Evolutionary conservation across 768 basidiomycete genomes (phyloP), one percentile per base, ranked within the genome.

Genomic region (Macrolepiota albuminosa): DNA sequence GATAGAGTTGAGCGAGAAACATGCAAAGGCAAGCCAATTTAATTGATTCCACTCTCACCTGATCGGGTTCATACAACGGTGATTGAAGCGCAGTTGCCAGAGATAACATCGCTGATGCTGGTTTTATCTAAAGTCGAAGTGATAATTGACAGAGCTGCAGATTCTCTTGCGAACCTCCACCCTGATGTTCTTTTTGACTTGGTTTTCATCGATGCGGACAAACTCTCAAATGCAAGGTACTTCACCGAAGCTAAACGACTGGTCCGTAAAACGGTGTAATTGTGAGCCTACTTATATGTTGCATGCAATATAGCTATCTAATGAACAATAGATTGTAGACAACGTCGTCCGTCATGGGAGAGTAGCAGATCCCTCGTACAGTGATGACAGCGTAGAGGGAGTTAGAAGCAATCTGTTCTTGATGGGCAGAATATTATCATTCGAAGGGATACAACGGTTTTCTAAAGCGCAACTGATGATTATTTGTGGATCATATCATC

Each of bases 171-270:
- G 26, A 75, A 71, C 46, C 70, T 89, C 36, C 71, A 77, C 7
- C 69, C 84, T 7, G 76, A 78, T 10, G 69, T 72, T 4, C 79
- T 78, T 1, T 89, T 86, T 68, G 88, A 89, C 69, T 70, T 91
- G 21, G 77, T 78, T 3, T 91, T 89, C 75, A 86, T 89, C 62
- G 88, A 89, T 70, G 88, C 87, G 7, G 85, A 89, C 73, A 89
- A 89, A 67, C 69, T 72, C 4, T 76, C 75, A 43, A 85, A 84
- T 61, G 56, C 75, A 26, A 73, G 74, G 4, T 88, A 89, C 66
- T 86, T 85, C 71, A 72, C 69, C 1, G 79, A 88, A 61, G 82
- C 81, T 0, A 84, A 88, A 66, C 78, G 87, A 14, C 74, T 89
- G 7, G 76, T 84, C 0, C 75, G 81, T 52, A 77, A 77, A 83